Percentiles rank a stretch among this genome's conserved stretches.
These are phyloP conservation scores for Colletotrichum chlorophyti DNA, from an alignment of 2,329 filamentous ascomycete species.

Conservation along the genomic window DNA sequence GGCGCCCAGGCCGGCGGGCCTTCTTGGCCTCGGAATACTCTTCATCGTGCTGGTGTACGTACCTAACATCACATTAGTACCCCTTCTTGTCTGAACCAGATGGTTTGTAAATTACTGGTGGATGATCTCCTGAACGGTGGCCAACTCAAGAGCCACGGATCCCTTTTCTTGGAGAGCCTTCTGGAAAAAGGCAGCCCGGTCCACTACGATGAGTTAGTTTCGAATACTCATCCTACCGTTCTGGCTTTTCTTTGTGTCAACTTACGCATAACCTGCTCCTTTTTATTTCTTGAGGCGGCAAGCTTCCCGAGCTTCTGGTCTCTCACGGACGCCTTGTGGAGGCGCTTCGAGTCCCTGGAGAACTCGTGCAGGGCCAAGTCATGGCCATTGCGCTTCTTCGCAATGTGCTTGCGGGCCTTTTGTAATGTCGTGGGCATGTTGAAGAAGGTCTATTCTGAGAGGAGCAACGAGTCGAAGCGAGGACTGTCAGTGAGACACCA, in stretches of 20 bases:
- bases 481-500: neutral
- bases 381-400: conserved; percentile 82
- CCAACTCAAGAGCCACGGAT: conserved; percentile 56
- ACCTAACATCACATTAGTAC: conserved; percentile 55
- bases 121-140: conserved; percentile 67
- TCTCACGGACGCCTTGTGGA: conserved; percentile 80
- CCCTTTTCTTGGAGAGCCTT: conserved; percentile 63
- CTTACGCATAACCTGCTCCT: conserved; percentile 76
- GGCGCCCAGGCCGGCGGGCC: conserved; percentile 77
- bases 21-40: conserved; percentile 72
- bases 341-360: conserved; percentile 82
- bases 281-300: conserved; percentile 72
- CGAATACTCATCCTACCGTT: too few species aligned
- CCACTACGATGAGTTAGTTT: conserved; percentile 34
- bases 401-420: conserved; percentile 89
- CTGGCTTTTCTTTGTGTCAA: too few species aligned
- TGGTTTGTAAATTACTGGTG: too few species aligned
- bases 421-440: conserved; percentile 78
- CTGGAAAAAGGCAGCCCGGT: conserved; percentile 69
- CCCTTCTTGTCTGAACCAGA: too few species aligned
- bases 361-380: conserved; percentile 83
- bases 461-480: neutral
- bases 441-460: neutral
- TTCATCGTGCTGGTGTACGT: conserved; percentile 73
- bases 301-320: conserved; percentile 84